Conservation (phyloP, 2,329 filamentous ascomycete genomes). For the Harringtonia aguacate region DNA sequence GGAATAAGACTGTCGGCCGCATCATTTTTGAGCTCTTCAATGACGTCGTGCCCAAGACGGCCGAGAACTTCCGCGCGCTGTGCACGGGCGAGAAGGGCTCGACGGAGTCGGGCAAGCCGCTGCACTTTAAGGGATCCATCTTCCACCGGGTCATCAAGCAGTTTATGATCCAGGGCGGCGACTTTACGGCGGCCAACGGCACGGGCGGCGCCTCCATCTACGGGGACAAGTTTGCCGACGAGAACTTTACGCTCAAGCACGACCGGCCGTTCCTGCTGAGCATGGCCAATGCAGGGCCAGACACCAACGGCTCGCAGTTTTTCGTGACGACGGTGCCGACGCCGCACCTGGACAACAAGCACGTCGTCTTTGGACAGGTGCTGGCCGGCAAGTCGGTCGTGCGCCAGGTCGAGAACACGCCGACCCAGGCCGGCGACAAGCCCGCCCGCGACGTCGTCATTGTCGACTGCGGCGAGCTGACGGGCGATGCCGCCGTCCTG, state of each 20-base stretch:
- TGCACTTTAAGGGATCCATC: conserved; percentile 84
- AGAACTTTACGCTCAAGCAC: conserved; percentile 90
- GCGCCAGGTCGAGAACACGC: conserved; percentile 78
- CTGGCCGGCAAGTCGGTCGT: conserved; percentile 86
- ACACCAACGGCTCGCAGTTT: conserved; percentile 96
- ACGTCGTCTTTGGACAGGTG: conserved; percentile 95
- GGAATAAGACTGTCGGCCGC: conserved; percentile 60
- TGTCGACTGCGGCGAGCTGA: conserved; percentile 75
- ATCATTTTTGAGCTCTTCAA: conserved; percentile 76
- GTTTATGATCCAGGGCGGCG: conserved; percentile 98
- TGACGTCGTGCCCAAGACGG: conserved; percentile 80
- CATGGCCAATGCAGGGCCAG: conserved; percentile 95
- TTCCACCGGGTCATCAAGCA: conserved; percentile 98
- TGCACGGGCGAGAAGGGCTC: conserved; percentile 91
- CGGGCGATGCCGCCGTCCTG: conserved; percentile 55
- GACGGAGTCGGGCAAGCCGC: conserved; percentile 69
- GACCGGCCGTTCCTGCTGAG: conserved; percentile 86
- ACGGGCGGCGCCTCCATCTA: conserved; percentile 97
- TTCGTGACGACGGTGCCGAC: conserved; percentile 96
- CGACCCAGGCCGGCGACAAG: conserved; percentile 66
- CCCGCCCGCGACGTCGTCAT: conserved; percentile 65
- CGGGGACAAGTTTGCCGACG: conserved; percentile 91
- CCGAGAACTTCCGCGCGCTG: conserved; percentile 89
- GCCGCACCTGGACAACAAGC: conserved; percentile 84
- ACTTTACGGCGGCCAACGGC: conserved; percentile 90